Percentiles rank a stretch among this genome's conserved stretches.
Conservation (phyloP, 1,139 yeast species). For the Hansenula anomala region DNA sequence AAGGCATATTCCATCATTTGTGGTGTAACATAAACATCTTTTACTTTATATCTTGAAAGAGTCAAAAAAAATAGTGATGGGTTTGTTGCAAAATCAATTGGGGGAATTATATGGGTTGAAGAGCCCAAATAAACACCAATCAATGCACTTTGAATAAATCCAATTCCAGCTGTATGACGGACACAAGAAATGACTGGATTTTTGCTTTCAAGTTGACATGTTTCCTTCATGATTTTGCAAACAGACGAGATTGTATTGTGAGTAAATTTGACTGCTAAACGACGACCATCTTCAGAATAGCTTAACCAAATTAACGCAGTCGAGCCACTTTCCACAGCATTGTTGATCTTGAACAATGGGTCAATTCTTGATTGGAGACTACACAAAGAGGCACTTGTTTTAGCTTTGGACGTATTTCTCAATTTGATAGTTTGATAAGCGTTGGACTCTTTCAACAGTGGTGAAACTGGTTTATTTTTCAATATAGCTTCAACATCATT, state of each 20-base stretch:
- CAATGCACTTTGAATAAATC: conserved; percentile 77
- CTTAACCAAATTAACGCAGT: conserved; percentile 58
- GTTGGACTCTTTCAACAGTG: conserved; percentile 50
- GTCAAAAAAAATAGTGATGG: conserved; percentile 73
- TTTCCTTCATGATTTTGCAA: conserved; percentile 88
- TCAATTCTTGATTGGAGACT: conserved; percentile 38
- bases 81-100: conserved; percentile 71
- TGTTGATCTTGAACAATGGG: conserved; percentile 36
- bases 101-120: conserved; percentile 75
- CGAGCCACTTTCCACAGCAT: conserved; percentile 29
- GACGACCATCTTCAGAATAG: conserved; percentile 69
- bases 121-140: conserved; percentile 87
- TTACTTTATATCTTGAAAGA: conserved; percentile 72
- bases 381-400: conserved; percentile 47
- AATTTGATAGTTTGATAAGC: conserved; percentile 38
- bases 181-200: conserved; percentile 83
- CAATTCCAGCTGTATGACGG: conserved; percentile 79
- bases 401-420: conserved; percentile 66
- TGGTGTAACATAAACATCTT: conserved; percentile 81
- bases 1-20: conserved; percentile 81
- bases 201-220: conserved; percentile 74
- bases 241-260: conserved; percentile 68
- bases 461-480: conserved; percentile 65
- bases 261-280: conserved; percentile 57
- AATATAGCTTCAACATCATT: conserved; percentile 67